A percentile compares a stretch with the other conserved stretches of the same genome.
phyloP scores from a whole-genome alignment of 768 basidiomycete species.

The Neoboletus magnificus region DNA sequence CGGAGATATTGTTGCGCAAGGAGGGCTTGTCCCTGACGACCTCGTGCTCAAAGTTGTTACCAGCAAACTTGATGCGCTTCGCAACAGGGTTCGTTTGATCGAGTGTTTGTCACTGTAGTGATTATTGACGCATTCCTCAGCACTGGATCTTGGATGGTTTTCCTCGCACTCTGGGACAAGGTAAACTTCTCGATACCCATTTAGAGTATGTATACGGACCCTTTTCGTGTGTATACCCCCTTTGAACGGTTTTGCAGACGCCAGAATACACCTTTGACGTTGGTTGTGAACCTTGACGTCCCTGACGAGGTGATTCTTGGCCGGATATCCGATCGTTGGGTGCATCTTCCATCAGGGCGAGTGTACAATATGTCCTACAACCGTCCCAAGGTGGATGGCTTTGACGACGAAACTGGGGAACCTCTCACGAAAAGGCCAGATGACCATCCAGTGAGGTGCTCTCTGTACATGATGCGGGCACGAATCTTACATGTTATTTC shows the following conservation, averaged over 20 bases:
- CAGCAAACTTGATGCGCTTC: conserved; percentile 62
- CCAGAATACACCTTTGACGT: conserved; percentile 62
- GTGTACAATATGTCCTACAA: conserved; percentile 92
- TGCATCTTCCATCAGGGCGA: conserved; percentile 83
- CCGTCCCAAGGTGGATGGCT: conserved; percentile 71
- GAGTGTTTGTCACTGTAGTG: background rate
- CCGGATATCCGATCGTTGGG: conserved; percentile 88
- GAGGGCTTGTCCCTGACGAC: conserved; percentile 75
- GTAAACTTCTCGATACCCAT: conserved; percentile 70
- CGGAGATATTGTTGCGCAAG: conserved; percentile 74
- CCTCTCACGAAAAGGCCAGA: conserved; percentile 85
- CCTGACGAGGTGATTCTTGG: conserved; percentile 80
- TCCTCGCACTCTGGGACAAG: conserved; percentile 85
- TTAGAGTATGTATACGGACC: conserved; percentile 49
- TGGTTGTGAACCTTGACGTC: conserved; percentile 87
- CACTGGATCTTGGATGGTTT: conserved; percentile 95
- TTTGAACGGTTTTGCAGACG: conserved; percentile 39
- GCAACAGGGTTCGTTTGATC: conserved; percentile 53
- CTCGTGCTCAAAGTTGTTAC: conserved; percentile 76
- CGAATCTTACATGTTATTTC: conserved; percentile 2
- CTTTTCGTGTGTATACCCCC: background rate
- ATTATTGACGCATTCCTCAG: conserved; percentile 34
- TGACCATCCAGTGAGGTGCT: conserved; percentile 74
- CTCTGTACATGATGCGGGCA: background rate
- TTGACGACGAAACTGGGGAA: conserved; percentile 86